Base-by-base conservation (phyloP, 768 basidiomycete genomes). In the Brasilioporus rufonigricans region DNA sequence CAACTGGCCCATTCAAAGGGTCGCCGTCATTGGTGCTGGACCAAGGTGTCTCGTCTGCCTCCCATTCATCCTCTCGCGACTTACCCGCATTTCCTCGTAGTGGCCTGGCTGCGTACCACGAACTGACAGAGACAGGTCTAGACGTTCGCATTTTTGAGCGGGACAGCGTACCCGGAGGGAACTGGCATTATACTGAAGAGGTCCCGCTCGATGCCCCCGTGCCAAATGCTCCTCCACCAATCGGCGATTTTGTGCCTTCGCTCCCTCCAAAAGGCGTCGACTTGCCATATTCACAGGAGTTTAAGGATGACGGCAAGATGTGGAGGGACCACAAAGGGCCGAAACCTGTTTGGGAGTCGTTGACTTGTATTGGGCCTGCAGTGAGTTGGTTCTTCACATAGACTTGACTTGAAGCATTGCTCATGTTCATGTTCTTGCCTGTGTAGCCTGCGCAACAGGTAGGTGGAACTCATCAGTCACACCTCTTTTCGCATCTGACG, bases 261-360 rank as follows among this genome's bases (percentile, higher is more conserved):
- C 38, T 63, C 32, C 50, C 57, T 14, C 57, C 54, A 7, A 14
- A 14, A 7, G 23, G n/a, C 10, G 47, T 49, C 14, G 39, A 39
- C n/a, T 31, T 63, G 2, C 62, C 61, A 1, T 52, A 60, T 29
- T 49, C 58, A 13, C 26, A 54, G 18, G 61, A 55, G 16, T 45
- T 58, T 5, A 51, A 52, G 27, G 51, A 55, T 23, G 48, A 55
- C 18, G 62, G 47, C 6, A 18, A 57, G 6, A 36, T 53, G 1
- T 18, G 35, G 44, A 52, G 46, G 29, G 58, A 47, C 7, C 58
- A 63, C 31, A 52, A 44, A 29, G 43, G 26, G 2, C 62, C 62
- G 5, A 60, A 52, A 41, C 52, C 58, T 1, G 7, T 63, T 13
- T 63, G 61, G 61, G 50, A 60, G 4, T 63, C 62, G 0, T 43